Percentiles rank a stretch among this genome's conserved stretches.
phyloP scores from a whole-genome alignment of 164 flowering plant genomes.

The Nymphaea colorata region DNA sequence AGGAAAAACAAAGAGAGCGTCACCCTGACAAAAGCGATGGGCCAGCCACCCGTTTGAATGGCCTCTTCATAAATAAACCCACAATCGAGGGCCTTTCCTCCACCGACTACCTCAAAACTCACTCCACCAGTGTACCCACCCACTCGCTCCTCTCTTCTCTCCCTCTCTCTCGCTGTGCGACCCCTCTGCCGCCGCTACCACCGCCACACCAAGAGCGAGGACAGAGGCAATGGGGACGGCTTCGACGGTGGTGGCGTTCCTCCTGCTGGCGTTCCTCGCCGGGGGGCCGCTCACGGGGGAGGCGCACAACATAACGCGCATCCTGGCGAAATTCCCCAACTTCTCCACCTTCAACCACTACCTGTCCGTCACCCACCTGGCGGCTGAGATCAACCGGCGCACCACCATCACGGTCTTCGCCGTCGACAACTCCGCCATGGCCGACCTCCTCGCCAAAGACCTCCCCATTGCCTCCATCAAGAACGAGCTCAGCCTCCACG shows the following conservation, averaged over 20 bases:
- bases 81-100: too few species aligned
- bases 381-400: constrained; percentile 68
- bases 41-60: too few species aligned
- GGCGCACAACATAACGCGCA: constrained; percentile 76
- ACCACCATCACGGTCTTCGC: constrained; percentile 73
- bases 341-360: constrained; percentile 85
- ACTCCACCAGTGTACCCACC: background rate
- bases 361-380: constrained; percentile 59
- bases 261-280: constrained; percentile 8
- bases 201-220: too few species aligned
- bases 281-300: constrained; percentile 11
- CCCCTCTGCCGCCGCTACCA: background rate
- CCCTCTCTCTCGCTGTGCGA: constrained; percentile 2
- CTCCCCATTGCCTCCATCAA: constrained; percentile 41
- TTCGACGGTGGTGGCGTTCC: constrained; percentile 2
- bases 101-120: too few species aligned
- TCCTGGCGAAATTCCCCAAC: constrained; percentile 60
- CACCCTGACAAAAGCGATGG: too few species aligned
- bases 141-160: constrained; percentile 1
- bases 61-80: too few species aligned
- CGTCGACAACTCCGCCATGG: constrained; percentile 68
- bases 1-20: too few species aligned
- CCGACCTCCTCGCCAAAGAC: constrained; percentile 36
- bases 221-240: background rate
- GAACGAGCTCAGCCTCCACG: constrained; percentile 65